Percentiles rank a stretch among this genome's conserved stretches.
Conservation (phyloP, 495 filamentous ascomycete species). For the Peziza echinospora region DNA sequence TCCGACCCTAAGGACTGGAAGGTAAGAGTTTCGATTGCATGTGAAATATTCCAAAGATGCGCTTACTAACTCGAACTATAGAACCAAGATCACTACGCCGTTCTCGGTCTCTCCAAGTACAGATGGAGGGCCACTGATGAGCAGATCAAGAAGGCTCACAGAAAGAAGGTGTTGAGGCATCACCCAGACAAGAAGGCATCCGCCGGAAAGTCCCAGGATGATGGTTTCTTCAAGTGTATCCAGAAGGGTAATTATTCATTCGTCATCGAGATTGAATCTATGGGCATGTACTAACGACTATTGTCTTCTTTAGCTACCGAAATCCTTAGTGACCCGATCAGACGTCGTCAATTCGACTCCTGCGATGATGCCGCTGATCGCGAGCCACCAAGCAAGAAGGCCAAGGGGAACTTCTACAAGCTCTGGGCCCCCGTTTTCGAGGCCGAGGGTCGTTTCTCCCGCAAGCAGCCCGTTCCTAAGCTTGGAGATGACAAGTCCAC, state of each 20-base stretch:
- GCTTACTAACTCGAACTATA: constrained; percentile 23
- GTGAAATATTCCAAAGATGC: neutral
- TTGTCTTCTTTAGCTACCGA: constrained; percentile 36
- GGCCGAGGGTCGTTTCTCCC: constrained; percentile 79
- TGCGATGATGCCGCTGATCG: constrained; percentile 85
- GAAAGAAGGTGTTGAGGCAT: constrained; percentile 97
- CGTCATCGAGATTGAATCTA: too few species aligned
- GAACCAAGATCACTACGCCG: constrained; percentile 94
- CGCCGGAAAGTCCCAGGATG: constrained; percentile 59
- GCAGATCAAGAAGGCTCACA: constrained; percentile 94
- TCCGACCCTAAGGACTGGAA: constrained; percentile 99
- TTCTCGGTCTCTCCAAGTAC: constrained; percentile 81
- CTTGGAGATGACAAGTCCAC: constrained; percentile 69
- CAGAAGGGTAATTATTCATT: constrained; percentile 42
- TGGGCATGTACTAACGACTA: too few species aligned
- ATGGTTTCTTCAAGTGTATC: constrained; percentile 99
- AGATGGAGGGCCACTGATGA: constrained; percentile 81
- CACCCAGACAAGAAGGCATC: constrained; percentile 94
- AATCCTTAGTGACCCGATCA: constrained; percentile 72
- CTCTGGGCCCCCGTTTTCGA: constrained; percentile 74
- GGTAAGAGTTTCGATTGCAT: constrained; percentile 30
- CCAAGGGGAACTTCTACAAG: constrained; percentile 84
- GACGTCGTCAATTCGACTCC: constrained; percentile 88
- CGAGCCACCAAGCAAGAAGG: constrained; percentile 78
- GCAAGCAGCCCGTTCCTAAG: constrained; percentile 60